Percentiles rank a stretch among this genome's conserved stretches.
Evolutionary conservation across 2,329 filamentous ascomycete species (phyloP).

Genomic region (Gnomoniopsis smithogilvyi): DNA sequence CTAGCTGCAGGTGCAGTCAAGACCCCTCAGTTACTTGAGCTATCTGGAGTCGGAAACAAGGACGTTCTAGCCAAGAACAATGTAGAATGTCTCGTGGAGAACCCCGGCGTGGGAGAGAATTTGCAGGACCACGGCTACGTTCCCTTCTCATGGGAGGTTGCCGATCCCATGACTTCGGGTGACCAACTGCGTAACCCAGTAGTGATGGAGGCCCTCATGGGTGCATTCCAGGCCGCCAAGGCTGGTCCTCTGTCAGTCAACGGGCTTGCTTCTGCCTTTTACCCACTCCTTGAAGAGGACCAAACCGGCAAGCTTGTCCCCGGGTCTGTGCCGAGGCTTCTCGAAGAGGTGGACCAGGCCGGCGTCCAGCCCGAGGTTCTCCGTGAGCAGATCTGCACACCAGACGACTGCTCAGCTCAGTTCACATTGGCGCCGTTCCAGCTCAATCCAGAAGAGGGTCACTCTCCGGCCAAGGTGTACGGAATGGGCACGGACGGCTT

Average conservation of each 20-base stretch:
- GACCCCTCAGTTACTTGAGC: slow-evolving; percentile 21
- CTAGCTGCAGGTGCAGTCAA: slow-evolving; percentile 30
- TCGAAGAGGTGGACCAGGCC: background rate
- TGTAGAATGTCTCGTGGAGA: slow-evolving; percentile 30
- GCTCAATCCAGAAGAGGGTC: background rate
- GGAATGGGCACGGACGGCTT: slow-evolving; percentile 3
- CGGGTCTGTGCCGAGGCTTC: background rate
- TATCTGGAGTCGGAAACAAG: slow-evolving; percentile 27
- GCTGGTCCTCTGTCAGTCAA: slow-evolving; percentile 26
- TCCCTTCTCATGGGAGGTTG: slow-evolving; percentile 28
- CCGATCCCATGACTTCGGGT: slow-evolving; percentile 27
- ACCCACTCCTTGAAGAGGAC: slow-evolving; percentile 5
- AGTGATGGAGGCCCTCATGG: slow-evolving; percentile 12
- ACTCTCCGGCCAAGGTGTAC: background rate
- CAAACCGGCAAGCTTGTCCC: background rate
- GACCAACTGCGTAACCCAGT: slow-evolving; percentile 17
- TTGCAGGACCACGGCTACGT: slow-evolving; percentile 35
- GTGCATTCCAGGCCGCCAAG: slow-evolving; percentile 26
- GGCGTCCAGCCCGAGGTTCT: background rate
- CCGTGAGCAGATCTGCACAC: slow-evolving; percentile 5
- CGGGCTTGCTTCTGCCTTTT: slow-evolving; percentile 22
- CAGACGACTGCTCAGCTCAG: slow-evolving; percentile 6
- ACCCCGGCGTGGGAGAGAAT: slow-evolving; percentile 35
- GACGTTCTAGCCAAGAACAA: slow-evolving; percentile 33
- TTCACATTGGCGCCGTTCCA: slow-evolving; percentile 10